Base-by-base conservation (phyloP, 495 filamentous ascomycete genomes). In the Saxophila tyrrhenica region DNA sequence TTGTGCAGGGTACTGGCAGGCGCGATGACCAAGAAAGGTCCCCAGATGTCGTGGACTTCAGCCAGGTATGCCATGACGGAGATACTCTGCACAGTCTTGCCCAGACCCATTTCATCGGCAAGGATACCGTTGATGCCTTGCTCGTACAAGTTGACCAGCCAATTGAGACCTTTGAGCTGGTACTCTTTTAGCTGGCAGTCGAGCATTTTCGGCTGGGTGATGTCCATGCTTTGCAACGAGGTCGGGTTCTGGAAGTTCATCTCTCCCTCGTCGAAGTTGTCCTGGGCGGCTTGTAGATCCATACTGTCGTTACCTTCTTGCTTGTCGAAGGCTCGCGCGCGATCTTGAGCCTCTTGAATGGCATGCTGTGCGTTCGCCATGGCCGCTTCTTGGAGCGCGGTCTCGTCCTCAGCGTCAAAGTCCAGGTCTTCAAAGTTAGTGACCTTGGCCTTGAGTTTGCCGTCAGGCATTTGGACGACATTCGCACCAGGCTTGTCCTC, bases 181-280 rank as follows among this genome's bases (percentile, higher is more conserved):
- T 98, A 98, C 65, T 98, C 92, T 64, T 99, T 99, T 58, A 99
- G 77, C 65, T 91, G 84, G 52, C 87, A 88, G 59, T 84, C 87
- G 62, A 99, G 80, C 74, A 99, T 84, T 68, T 87, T 91, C 9
- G 92, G 92, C 67, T 99, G 92, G 51, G 87, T 81, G 57, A 99
- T 86, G 63, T 95, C 86, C 61, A 95, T 87, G 63, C 87, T 88
- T 57, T 89, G 89, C 69, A 99, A 77, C 63, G 89, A 89, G 2
- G 89, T 88, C 3, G 92, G 92, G 66, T 99, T 97, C 72, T 99
- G 92, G 79, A 99, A 99, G 71, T 97, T 97, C 85, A 99, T 86
- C 69, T 99, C 92, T 50, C 89, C 91, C 60, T 95, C 85, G 61
- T 85, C 72, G 48, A 81, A 73, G 45, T 68, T 68, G 49, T 71